These are phyloP conservation scores for Neostapfia colusana DNA, from an alignment of 176 grass and related monocot species.

Conservation along the genomic window DNA sequence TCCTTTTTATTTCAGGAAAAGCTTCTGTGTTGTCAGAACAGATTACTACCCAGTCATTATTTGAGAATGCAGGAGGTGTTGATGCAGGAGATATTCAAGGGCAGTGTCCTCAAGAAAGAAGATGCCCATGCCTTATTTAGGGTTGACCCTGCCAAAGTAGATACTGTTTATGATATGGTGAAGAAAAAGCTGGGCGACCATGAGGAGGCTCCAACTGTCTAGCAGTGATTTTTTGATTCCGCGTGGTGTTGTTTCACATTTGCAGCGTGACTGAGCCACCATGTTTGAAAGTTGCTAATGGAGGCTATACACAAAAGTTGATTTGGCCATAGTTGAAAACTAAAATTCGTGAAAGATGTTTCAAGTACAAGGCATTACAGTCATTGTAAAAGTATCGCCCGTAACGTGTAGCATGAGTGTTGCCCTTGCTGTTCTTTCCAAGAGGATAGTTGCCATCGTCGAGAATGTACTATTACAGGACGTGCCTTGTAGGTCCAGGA, in stretches of 20 bases:
- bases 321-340: slow-evolving; percentile 30
- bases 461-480: slow-evolving; percentile 12
- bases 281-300: neutral
- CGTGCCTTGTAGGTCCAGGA: slow-evolving; percentile 26
- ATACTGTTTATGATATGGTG: slow-evolving; percentile 84
- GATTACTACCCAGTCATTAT: slow-evolving; percentile 77
- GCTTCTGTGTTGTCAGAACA: slow-evolving; percentile 71
- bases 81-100: slow-evolving; percentile 86
- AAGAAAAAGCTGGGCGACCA: slow-evolving; percentile 78
- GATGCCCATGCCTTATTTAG: slow-evolving; percentile 84
- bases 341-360: slow-evolving; percentile 29
- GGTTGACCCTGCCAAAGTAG: slow-evolving; percentile 79
- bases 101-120: slow-evolving; percentile 74
- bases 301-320: slow-evolving; percentile 10
- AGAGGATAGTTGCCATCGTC: slow-evolving; percentile 25
- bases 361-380: slow-evolving; percentile 35
- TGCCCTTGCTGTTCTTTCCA: slow-evolving; percentile 31
- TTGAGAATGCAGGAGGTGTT: slow-evolving; percentile 87
- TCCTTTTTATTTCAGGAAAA: slow-evolving; percentile 64
- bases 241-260: slow-evolving; percentile 20
- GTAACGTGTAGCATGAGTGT: slow-evolving; percentile 52
- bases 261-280: neutral
- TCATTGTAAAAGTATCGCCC: slow-evolving; percentile 43
- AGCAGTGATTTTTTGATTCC: slow-evolving; percentile 26
- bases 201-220: slow-evolving; percentile 53